Evolutionary conservation across 768 basidiomycete genomes (phyloP).

Genomic region (Termitomyces sp.): DNA sequence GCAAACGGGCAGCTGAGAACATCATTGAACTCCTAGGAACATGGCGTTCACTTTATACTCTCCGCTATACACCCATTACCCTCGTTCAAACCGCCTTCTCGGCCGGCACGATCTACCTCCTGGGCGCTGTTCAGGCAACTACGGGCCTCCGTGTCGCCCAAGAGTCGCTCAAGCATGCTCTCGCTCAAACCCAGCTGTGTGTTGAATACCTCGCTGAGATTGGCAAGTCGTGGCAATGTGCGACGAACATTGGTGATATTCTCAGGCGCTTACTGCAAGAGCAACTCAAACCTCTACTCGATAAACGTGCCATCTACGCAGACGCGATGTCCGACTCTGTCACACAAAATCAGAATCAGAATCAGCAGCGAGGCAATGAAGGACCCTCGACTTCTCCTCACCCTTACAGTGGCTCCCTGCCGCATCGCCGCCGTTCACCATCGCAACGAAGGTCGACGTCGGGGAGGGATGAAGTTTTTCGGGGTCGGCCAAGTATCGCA

Average conservation of each 20-base stretch:
- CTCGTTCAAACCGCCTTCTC: slow-evolving; percentile 53
- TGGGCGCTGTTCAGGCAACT: slow-evolving; percentile 48
- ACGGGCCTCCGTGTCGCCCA: slow-evolving; percentile 40
- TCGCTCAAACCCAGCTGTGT: slow-evolving; percentile 39
- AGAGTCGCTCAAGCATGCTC: slow-evolving; percentile 37
- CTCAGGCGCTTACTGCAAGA: slow-evolving; percentile 37
- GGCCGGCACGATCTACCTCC: slow-evolving; percentile 53
- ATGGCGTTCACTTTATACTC: slow-evolving; percentile 46
- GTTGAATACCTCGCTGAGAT: slow-evolving; percentile 47
- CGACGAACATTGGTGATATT: slow-evolving; percentile 42
- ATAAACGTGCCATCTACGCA: slow-evolving; percentile 20
- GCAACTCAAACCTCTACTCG: slow-evolving; percentile 35
- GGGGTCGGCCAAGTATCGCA: background rate
- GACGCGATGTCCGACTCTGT: background rate
- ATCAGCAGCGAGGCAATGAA: background rate
- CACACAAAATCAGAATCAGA: background rate
- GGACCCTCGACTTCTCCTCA: background rate
- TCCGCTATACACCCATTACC: slow-evolving; percentile 55
- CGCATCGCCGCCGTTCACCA: slow-evolving; percentile 9
- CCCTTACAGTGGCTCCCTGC: background rate
- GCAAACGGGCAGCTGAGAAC: slow-evolving; percentile 48
- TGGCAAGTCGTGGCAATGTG: slow-evolving; percentile 49
- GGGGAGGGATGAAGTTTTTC: background rate
- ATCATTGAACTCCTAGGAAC: slow-evolving; percentile 47
- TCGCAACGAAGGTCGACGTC: slow-evolving; percentile 3